A percentile compares a stretch with the other conserved stretches of the same genome.
phyloP scores from a whole-genome alignment of 2,329 filamentous ascomycete species.

The Biscogniauxia marginata region DNA sequence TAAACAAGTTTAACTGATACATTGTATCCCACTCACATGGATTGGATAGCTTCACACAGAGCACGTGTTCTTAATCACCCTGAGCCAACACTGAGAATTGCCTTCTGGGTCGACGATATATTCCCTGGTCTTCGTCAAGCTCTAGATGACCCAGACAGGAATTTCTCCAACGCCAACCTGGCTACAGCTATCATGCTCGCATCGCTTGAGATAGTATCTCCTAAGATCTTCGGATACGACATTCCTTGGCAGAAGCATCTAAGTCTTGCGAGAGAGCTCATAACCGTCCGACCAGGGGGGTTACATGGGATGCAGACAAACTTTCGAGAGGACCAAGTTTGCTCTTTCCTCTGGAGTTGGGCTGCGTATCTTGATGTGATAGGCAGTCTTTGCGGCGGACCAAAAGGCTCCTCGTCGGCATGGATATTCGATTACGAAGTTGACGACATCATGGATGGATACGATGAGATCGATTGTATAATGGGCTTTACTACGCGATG shows the following conservation, averaged over 20 bases:
- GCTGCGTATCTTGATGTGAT: constrained; percentile 81
- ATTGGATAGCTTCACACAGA: constrained; percentile 66
- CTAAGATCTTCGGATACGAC: constrained; percentile 75
- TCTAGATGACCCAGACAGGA: constrained; percentile 58
- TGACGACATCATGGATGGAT: constrained; percentile 51
- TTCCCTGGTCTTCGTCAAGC: constrained; percentile 69
- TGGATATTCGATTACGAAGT: constrained; percentile 51
- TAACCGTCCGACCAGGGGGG: constrained; percentile 56
- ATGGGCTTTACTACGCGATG: constrained; percentile 75
- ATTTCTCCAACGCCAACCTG: constrained; percentile 70
- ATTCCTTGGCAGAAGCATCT: constrained; percentile 82
- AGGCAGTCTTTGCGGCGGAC: constrained; percentile 66
- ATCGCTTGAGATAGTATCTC: constrained; percentile 79
- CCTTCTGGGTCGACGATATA: constrained; percentile 76
- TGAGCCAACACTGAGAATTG: constrained; percentile 75
- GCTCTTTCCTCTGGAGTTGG: constrained; percentile 78
- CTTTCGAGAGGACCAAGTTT: constrained; percentile 55
- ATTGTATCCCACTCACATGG: constrained; percentile 13
- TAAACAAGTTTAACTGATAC: neutral
- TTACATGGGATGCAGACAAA: constrained; percentile 51
- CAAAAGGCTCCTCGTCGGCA: constrained; percentile 48
- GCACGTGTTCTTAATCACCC: constrained; percentile 70
- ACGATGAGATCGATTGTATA: constrained; percentile 75
- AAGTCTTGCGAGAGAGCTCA: constrained; percentile 72
- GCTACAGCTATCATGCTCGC: constrained; percentile 84